A percentile compares a stretch with the other conserved stretches of the same genome.
These are phyloP conservation scores for Leptographium procerum DNA, from an alignment of 2,329 filamentous ascomycete genomes.

Conservation along the genomic window DNA sequence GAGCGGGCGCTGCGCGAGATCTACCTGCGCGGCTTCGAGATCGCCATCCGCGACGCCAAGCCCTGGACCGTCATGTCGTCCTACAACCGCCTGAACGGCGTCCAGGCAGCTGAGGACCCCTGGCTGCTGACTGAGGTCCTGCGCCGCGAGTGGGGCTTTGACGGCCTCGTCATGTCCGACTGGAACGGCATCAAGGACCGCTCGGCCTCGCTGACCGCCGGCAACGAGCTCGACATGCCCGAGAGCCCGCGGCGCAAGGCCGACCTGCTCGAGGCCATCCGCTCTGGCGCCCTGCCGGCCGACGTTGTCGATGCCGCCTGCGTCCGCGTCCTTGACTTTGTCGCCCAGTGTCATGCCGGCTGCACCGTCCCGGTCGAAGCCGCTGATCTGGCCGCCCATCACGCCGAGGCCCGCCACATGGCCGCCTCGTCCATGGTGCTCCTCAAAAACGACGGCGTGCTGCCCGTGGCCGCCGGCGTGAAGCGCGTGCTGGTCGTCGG, in stretches of 20 bases:
- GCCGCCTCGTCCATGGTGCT: conserved; percentile 52
- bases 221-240: conserved; percentile 47
- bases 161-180: conserved; percentile 46
- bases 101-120: conserved; percentile 46
- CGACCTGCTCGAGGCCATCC: neutral
- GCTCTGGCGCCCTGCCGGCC: neutral
- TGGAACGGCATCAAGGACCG: conserved; percentile 47
- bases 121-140: conserved; percentile 45
- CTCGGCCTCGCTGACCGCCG: conserved; percentile 39
- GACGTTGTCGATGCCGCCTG: conserved; percentile 47
- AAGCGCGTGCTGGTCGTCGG: conserved; percentile 56
- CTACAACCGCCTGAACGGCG: conserved; percentile 55
- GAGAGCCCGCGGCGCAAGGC: neutral
- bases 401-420: conserved; percentile 45
- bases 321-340: conserved; percentile 22
- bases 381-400: conserved; percentile 40
- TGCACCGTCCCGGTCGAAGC: conserved; percentile 8
- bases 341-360: neutral
- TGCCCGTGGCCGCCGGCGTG: conserved; percentile 56
- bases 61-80: conserved; percentile 60
- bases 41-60: conserved; percentile 55
- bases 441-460: conserved; percentile 49
- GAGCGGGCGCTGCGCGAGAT: conserved; percentile 57
- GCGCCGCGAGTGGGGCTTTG: conserved; percentile 48
- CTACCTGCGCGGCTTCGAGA: conserved; percentile 63